Evolutionary conservation across 2,329 filamentous ascomycete genomes (phyloP).

Genomic region (Arthroderma uncinatum): DNA sequence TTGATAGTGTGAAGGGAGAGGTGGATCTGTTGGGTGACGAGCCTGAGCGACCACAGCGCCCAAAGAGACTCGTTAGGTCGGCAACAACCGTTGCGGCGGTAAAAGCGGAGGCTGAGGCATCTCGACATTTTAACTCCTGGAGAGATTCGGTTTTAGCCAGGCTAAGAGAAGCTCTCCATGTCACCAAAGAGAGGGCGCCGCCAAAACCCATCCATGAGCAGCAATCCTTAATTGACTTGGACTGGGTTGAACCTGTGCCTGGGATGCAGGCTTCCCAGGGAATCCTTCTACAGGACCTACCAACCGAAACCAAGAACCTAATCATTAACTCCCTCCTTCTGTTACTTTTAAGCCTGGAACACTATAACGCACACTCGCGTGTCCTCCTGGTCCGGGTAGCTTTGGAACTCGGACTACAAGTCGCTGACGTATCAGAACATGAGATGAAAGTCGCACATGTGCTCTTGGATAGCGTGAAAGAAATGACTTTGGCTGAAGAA

Average conservation of each 20-base stretch:
- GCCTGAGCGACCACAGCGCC: neutral
- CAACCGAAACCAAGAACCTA: slow-evolving; percentile 43
- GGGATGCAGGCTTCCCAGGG: neutral
- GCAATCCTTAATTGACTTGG: neutral
- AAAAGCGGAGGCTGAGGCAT: slow-evolving; percentile 52
- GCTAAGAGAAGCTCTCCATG: slow-evolving; percentile 57
- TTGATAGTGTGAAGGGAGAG: neutral
- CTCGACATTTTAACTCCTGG: slow-evolving; percentile 73
- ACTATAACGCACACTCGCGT: slow-evolving; percentile 64
- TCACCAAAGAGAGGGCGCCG: neutral
- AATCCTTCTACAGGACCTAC: slow-evolving; percentile 32
- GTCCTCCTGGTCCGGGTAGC: slow-evolving; percentile 59
- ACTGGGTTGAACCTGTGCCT: neutral
- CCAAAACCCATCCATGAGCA: neutral
- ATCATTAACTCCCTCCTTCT: slow-evolving; percentile 63
- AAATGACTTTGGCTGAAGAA: slow-evolving; percentile 59
- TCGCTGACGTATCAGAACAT: slow-evolving; percentile 54
- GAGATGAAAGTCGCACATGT: slow-evolving; percentile 66
- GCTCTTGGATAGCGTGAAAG: slow-evolving; percentile 62
- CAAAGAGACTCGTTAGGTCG: neutral
- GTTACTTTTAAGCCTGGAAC: slow-evolving; percentile 62
- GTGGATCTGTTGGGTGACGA: neutral
- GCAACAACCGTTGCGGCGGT: slow-evolving; percentile 21
- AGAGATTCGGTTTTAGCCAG: slow-evolving; percentile 57
- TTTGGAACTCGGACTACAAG: slow-evolving; percentile 58